A percentile compares a stretch with the other conserved stretches of the same genome.
phyloP scores from a whole-genome alignment of 2,329 filamentous ascomycete species.

The Alternaria conjuncta region DNA sequence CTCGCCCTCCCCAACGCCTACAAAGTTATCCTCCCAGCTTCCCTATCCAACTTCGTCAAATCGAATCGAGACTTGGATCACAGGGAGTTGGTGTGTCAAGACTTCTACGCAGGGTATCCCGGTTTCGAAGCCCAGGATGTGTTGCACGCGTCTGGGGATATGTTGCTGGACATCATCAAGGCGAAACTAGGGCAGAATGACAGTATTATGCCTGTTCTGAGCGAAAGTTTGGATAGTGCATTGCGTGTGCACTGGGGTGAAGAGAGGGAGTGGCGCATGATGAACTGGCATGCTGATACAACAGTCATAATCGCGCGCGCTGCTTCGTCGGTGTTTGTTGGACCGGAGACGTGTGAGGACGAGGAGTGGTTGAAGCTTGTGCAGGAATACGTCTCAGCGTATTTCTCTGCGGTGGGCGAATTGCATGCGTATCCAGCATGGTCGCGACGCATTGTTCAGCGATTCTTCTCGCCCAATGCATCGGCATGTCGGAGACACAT shows the following conservation, averaged over 20 bases:
- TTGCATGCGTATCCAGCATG: neutral
- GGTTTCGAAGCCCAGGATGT: neutral
- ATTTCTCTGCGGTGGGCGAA: neutral
- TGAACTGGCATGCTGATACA: neutral
- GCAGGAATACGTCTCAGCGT: neutral
- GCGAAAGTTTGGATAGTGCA: neutral
- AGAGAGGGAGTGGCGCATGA: neutral
- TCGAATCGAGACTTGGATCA: neutral
- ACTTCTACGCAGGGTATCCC: neutral
- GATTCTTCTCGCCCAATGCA: neutral
- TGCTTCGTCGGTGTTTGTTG: neutral
- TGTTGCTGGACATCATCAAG: neutral
- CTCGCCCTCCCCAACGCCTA: neutral
- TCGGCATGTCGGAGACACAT: neutral
- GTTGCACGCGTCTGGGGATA: neutral
- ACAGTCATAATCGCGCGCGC: neutral
- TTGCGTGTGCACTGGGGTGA: neutral
- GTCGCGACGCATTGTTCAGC: neutral
- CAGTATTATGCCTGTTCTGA: neutral
- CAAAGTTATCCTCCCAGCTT: neutral
- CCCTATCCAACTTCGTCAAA: neutral
- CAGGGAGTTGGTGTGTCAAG: neutral
- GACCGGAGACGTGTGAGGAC: neutral
- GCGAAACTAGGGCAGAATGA: neutral
- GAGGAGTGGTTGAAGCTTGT: neutral